Base-by-base conservation (phyloP, 106 monocot species). In the Acorus calamus region DNA sequence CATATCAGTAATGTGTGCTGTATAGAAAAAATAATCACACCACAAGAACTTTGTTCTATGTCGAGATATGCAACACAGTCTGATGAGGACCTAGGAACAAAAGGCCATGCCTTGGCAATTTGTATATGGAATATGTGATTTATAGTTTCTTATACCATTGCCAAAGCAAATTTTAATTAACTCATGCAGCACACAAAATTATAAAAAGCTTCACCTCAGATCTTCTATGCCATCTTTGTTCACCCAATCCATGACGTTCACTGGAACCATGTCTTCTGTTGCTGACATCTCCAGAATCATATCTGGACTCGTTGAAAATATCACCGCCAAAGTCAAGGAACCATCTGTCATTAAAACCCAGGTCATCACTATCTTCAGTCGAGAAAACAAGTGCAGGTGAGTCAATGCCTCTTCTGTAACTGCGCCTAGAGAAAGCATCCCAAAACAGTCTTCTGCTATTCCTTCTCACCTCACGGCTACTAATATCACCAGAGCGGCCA, bases 381-480 rank as follows among this genome's bases (percentile, higher is more conserved):
- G 77, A 70, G 4, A 63, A 70, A 13, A 77, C 13, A 57, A 74
- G 12, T 7, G 73, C 10, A 11, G 59, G 50, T 54, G 71, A 65
- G 14, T 71, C 63, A 59, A 62, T 42, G 70, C 65, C 67, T 55
- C 73, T 71, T 66, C 76, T 77, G 45, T 77, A 70, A 67, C 71
- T 78, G 11, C 52, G 80, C 64, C 90, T 76, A 53, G 83, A 83
- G 63, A 91, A 76, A n/a, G 83, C 61, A 72, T 91, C 83, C 86
- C 80, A 81, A 49, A 81, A 76, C 53, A 80, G 49, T 64, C 86
- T 83, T 76, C 90, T 91, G 63, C 69, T 71, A 49, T 70, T 83
- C 55, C 76, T 80, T 63, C 83, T 78, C 48, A 65, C 57, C 47
- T 74, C 76, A 66, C 46, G 71, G 48, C n/a, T 48, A 51, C 55